Base-by-base conservation (phyloP, 768 basidiomycete species). In the Suillus clintonianus region DNA sequence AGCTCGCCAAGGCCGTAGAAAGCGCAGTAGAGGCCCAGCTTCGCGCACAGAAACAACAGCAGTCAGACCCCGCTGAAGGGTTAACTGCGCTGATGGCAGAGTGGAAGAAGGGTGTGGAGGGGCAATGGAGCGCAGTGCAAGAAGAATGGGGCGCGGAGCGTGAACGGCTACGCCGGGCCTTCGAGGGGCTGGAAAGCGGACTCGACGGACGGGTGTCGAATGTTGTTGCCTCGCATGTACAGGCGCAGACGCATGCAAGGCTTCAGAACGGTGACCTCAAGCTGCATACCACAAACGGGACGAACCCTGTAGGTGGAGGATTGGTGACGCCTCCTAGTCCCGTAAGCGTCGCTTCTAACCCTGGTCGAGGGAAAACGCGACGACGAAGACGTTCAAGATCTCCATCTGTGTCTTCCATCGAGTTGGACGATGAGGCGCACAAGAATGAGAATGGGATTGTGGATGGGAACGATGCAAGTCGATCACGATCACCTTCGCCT, bases 61-160 rank as follows among this genome's bases (percentile, higher is more conserved):
- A 57, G 17, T 19, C 30, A n/a, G 51, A 32, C n/a, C 30, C 51
- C 7, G 39, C 56, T 11, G 85, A 85, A 39, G 81, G 82, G 0
- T 73, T 89, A 45, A 85, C 81, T 14, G 77, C 80, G 24, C 81
- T 89, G 72, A 77, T 90, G 36, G 77, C 80, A 22, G 86, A 89
- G 47, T 95, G 93, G 92, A 90, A 89, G 73, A 87, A 86, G 70
- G 80, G 79, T 13, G 86, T 95, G 27, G 94, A 95, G 68, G 90
- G 88, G 10, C 86, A 89, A 57, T 95, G 93, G 93, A 84, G 79
- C 41, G 78, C 76, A 34, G 88, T 95, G 37, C 86, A 89, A 68
- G 89, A 92, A 67, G 90, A 91, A 61, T 97, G 94, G 94, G 83
- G 82, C 2, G 80, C 85, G 42, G 95, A 97, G 75, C 82, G 94